Base-by-base conservation (phyloP, 768 basidiomycete species). In the Lactifluus echinatus region DNA sequence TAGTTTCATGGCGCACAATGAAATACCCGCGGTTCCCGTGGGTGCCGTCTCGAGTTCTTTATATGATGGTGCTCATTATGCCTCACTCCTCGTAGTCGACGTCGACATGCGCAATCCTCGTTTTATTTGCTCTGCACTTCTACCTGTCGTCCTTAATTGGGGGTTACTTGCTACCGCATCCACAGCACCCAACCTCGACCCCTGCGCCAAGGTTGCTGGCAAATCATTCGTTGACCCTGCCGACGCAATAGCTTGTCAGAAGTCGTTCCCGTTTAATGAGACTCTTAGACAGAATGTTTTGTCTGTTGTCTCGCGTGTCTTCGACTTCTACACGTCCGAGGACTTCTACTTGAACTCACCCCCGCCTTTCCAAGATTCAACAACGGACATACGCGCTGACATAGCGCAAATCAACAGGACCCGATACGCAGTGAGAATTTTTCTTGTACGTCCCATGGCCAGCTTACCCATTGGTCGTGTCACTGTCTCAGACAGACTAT, bases 401-500 rank as follows among this genome's bases (percentile, higher is more conserved):
- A 67, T 84, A 28, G 70, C 72, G 2, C 71, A 72, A 51, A 76
- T 84, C 37, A 79, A 79, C 57, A 66, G 63, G 2, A 79, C 79
- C 4, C 70, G 68, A 42, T 85, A 76, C 49, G 67, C 67, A 61
- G 81, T 80, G 56, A 54, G 69, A 49, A 7, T 17, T 8, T 36
- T 44, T 7, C 37, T 11, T 28, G 0, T 29, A 4, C 39, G 36
- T 15, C n/a, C 10, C 4, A 31, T 6, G 3, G 31, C 23, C n/a
- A 4, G 12, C 24, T 19, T 14, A 8, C 26, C 50, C 15, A 53
- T 34, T 1, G 10, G 8, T 7, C 8, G 5, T 26, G 15, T n/a
- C 14, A 31, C 26, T 3, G 12, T 24, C 36, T 11, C 52, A 85
- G 80, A 82, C 82, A 8, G 83, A 85, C 60, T 85, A 86, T 14